Conservation (phyloP, 495 filamentous ascomycete species). For the Podospora bellae-mahoneyi region DNA sequence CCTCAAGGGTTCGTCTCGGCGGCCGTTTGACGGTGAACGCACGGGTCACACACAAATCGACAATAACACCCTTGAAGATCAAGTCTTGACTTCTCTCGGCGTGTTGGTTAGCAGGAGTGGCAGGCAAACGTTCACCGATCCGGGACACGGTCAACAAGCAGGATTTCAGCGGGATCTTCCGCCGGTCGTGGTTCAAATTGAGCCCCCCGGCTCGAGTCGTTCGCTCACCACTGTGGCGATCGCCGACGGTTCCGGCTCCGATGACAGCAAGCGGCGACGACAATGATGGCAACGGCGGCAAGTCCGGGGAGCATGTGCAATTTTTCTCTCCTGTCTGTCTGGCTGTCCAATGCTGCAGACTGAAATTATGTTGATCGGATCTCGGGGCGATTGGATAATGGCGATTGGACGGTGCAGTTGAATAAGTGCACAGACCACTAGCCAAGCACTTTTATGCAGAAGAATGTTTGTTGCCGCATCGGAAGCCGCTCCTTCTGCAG, state of each 20-base stretch:
- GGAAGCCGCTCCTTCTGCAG: constrained; percentile 1
- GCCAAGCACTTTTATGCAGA: constrained; percentile 3
- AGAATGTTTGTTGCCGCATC: not conserved
- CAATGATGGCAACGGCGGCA: not conserved
- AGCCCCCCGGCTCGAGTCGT: not conserved
- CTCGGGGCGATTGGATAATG: constrained; percentile 6
- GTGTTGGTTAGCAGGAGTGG: not conserved
- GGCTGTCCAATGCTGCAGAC: not conserved
- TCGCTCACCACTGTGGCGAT: constrained; percentile 7
- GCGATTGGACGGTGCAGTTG: not conserved
- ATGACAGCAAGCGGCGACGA: not conserved
- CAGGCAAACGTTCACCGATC: not conserved
- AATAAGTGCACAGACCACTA: not conserved
- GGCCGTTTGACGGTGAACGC: not conserved
- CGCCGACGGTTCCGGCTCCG: constrained; percentile 4
- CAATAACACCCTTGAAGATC: not conserved
- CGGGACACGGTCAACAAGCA: not conserved
- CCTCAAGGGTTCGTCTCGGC: not conserved
- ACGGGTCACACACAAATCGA: not conserved
- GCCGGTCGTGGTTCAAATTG: not conserved
- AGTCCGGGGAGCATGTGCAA: constrained; percentile 1
- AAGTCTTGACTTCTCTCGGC: not conserved
- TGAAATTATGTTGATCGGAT: constrained; percentile 9
- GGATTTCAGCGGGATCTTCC: not conserved
- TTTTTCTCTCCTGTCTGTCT: no score